These are phyloP conservation scores for Populus deltoides DNA, from an alignment of 345 rosid species.

Conservation along the genomic window DNA sequence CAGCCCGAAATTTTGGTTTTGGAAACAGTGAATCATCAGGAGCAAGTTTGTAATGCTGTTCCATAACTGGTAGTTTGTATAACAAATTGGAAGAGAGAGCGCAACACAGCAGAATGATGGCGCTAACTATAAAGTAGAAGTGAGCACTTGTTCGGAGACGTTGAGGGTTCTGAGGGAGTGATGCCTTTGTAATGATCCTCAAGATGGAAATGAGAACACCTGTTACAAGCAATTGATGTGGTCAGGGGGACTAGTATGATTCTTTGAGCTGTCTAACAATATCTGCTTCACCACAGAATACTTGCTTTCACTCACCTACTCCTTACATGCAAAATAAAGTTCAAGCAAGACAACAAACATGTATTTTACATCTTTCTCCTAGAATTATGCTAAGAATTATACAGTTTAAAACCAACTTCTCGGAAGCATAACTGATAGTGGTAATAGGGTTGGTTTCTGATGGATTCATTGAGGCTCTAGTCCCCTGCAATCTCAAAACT, in stretches of 20 bases:
- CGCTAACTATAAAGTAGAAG: slow-evolving; percentile 70
- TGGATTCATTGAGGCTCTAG: neutral
- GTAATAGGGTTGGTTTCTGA: neutral
- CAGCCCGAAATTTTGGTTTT: slow-evolving; percentile 39
- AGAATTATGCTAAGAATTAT: neutral
- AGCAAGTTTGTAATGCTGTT: slow-evolving; percentile 37
- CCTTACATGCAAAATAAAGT: neutral
- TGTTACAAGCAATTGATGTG: slow-evolving; percentile 18
- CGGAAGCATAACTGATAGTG: neutral
- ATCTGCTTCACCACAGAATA: neutral
- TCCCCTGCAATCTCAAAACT: neutral
- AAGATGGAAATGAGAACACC: slow-evolving; percentile 72
- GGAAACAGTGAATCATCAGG: slow-evolving; percentile 26
- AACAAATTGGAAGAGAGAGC: slow-evolving; percentile 57
- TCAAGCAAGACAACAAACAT: neutral
- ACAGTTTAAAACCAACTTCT: neutral
- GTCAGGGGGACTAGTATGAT: neutral
- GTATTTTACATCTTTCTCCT: neutral
- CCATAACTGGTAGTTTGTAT: slow-evolving; percentile 70
- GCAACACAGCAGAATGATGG: slow-evolving; percentile 58
- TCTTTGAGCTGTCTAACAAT: no score
- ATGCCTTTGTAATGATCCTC: slow-evolving; percentile 81
- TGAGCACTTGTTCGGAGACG: slow-evolving; percentile 77
- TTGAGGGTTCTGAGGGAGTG: slow-evolving; percentile 62
- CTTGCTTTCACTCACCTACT: neutral